Evolutionary conservation across 805 yeast genomes (phyloP).

Genomic region (Osmozyma mogii): DNA sequence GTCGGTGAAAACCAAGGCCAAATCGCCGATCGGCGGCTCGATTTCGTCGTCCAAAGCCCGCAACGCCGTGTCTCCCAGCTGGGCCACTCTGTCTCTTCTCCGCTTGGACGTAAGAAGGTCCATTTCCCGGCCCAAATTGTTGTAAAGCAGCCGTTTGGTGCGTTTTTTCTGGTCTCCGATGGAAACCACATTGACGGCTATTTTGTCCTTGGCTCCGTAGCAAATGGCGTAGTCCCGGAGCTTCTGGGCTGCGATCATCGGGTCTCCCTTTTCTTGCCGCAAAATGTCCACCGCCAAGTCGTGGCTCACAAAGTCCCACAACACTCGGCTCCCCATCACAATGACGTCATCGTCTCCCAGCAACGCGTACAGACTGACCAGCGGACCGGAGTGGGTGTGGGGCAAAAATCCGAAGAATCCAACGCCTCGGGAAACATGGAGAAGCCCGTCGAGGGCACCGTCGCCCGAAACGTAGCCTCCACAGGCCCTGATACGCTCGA

Average conservation of each 20-base stretch:
- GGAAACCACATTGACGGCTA: conserved; percentile 74
- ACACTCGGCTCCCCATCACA: conserved; percentile 70
- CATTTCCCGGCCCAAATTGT: conserved; percentile 30
- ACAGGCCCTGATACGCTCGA: conserved; percentile 79
- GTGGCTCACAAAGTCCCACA: conserved; percentile 79
- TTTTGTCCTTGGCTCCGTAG: conserved; percentile 76
- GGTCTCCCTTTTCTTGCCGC: conserved; percentile 71
- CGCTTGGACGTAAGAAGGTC: conserved; percentile 30
- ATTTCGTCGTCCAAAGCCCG: conserved; percentile 85
- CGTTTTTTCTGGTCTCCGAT: conserved; percentile 43
- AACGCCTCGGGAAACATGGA: conserved; percentile 82
- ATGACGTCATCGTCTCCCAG: conserved; percentile 73
- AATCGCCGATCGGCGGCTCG: conserved; percentile 87
- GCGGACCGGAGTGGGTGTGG: conserved; percentile 84
- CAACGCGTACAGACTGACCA: conserved; percentile 52
- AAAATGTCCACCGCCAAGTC: conserved; percentile 89
- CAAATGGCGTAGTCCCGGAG: conserved; percentile 90
- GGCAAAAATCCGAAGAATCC: conserved; percentile 85
- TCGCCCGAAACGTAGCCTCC: conserved; percentile 87
- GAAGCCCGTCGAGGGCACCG: conserved; percentile 76
- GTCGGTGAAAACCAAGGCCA: conserved; percentile 96
- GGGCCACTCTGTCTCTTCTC: conserved; percentile 34
- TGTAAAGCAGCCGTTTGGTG: conserved; percentile 22
- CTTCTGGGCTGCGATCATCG: conserved; percentile 87
- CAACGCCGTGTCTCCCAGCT: conserved; percentile 64